Evolutionary conservation across 2,329 filamentous ascomycete species (phyloP), one percentile per base, ranked within the genome.

Genomic region (Epicoccum sorghinum): DNA sequence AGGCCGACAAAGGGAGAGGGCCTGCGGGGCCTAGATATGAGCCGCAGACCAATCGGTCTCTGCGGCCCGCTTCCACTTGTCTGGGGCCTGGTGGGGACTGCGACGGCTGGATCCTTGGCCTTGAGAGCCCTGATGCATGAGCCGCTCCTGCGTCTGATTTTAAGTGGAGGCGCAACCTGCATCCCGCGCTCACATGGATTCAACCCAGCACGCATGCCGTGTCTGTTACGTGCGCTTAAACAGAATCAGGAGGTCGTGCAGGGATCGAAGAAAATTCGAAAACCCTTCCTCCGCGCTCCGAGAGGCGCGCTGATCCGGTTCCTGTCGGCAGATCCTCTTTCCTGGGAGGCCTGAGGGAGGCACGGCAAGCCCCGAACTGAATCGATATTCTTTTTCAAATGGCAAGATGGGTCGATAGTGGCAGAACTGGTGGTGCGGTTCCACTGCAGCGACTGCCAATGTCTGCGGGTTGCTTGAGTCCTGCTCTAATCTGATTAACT

Each of bases 41-140:
- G 22, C 12, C 30, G 33, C 23, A 22, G 24, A 37, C 35, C 35
- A 42, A 57, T 59, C 46, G 54, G 53, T 22, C 48, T 10, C 12
- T 18, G 42, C 60, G 60, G 53, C 25, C 55, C 58, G 58, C 56
- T 41, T 41, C 53, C 51, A 56, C 22, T 44, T 9, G 29, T 48
- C 39, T 55, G 48, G 42, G 12, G 32, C 29, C 36, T 23, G n/a
- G 18, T 23, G 37, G 27, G 9, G 33, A 35, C 29, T 45, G 23
- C 32, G 46, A 43, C 53, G 54, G 58, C 53, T 59, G 48, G 58
- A 55, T 48, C 51, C 58, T 56, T 56, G 56, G 55, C 56, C 9
- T n/a, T 18, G 12, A 18, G 25, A 25, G 39, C n/a, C 13, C 6
- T 41, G n/a, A 22, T 45, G 40, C 55, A 47, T 32, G 48, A 53